Evolutionary conservation across 192 early-diverging fungal species (phyloP).

Genomic region (Ambispora gerdemannii): DNA sequence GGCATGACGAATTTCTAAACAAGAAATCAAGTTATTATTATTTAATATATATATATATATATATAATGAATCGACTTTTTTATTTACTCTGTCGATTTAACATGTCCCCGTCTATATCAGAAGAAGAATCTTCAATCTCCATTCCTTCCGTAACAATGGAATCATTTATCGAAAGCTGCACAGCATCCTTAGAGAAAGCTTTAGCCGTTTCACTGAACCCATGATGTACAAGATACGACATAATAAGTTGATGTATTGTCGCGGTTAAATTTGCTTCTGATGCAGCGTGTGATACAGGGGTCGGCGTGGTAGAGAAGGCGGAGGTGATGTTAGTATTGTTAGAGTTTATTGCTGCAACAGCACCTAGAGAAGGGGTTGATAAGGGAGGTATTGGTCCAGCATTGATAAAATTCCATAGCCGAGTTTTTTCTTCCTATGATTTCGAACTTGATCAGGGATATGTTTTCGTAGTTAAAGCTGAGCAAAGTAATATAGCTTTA

Average conservation of each 20-base stretch:
- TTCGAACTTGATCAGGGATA: background rate
- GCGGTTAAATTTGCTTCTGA: constrained; percentile 28
- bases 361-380: constrained; percentile 24
- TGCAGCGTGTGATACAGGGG: constrained; percentile 1
- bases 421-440: constrained; percentile 42
- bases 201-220: constrained; percentile 78
- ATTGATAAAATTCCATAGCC: constrained; percentile 43
- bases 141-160: constrained; percentile 13
- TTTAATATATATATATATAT: background rate
- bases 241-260: constrained; percentile 62
- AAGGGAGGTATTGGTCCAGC: constrained; percentile 29
- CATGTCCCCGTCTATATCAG: constrained; percentile 20
- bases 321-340: too few species aligned
- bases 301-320: background rate
- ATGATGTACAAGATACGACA: constrained; percentile 79
- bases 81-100: constrained; percentile 28
- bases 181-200: constrained; percentile 50
- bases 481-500: background rate
- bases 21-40: background rate
- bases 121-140: constrained; percentile 18
- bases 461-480: background rate
- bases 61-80: background rate
- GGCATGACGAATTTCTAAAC: constrained; percentile 42
- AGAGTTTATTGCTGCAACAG: too few species aligned
- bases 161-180: background rate